Conservation (phyloP, 176 grass and related monocot genomes). For the Thalia dealbata region DNA sequence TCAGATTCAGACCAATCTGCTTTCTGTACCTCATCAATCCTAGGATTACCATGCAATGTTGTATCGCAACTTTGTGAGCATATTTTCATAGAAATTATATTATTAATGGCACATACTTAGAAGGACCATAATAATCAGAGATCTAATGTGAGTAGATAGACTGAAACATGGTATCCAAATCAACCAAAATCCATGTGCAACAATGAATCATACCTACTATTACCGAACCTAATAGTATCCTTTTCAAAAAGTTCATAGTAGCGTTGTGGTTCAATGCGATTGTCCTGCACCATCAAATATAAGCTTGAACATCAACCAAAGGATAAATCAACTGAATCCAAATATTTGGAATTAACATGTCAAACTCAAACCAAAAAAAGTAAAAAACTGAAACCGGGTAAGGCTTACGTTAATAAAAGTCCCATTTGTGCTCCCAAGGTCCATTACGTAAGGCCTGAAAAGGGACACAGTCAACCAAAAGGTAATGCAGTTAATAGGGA, state of each 20-base stretch:
- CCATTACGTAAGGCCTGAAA: conserved; percentile 82
- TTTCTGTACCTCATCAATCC: too few relatives aligned
- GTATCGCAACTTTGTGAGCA: neutral
- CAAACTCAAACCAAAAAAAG: conserved; percentile 2
- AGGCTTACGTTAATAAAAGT: conserved; percentile 84
- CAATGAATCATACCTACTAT: conserved; percentile 62
- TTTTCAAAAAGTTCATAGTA: conserved; percentile 97
- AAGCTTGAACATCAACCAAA: neutral
- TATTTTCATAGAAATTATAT: neutral
- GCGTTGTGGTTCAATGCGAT: conserved; percentile 65
- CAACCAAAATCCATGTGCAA: neutral
- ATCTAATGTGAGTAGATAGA: neutral
- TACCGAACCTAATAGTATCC: conserved; percentile 89
- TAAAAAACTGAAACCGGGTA: neutral
- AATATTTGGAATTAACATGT: conserved; percentile 8
- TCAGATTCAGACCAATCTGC: too few relatives aligned
- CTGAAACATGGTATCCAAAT: neutral
- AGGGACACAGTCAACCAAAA: conserved; percentile 5
- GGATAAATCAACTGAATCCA: neutral
- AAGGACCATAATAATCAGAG: neutral
- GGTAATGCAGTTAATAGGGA: neutral
- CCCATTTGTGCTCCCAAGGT: conserved; percentile 90
- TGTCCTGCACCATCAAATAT: conserved; percentile 43
- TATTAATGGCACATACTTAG: neutral
- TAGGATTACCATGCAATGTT: too few relatives aligned